Evolutionary conservation across 148 eudicot genomes (phyloP).

Genomic region (Cornus kousa): DNA sequence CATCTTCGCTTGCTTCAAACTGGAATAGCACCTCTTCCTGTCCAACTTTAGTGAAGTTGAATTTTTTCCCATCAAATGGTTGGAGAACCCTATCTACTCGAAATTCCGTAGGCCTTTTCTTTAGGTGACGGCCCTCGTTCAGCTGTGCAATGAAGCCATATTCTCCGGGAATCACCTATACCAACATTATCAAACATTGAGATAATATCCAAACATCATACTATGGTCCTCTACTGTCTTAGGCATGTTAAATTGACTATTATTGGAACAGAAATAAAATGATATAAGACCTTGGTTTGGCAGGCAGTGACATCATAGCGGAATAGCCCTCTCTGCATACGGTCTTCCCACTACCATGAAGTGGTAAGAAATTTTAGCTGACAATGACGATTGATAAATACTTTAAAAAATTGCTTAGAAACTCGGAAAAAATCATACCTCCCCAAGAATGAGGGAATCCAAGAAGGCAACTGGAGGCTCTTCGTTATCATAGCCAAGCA

Average conservation of each 20-base stretch:
- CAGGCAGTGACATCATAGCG: conserved; percentile 99
- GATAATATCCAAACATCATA: neutral
- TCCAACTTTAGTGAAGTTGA: conserved; percentile 94
- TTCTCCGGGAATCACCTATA: conserved; percentile 72
- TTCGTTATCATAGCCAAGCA: conserved; percentile 31
- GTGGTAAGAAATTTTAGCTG: conserved; percentile 9
- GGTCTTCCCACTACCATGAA: conserved; percentile 86
- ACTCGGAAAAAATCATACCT: conserved; percentile 43
- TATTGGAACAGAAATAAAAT: neutral
- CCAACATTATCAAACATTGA: neutral
- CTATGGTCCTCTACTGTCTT: neutral
- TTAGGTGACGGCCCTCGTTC: conserved; percentile 92
- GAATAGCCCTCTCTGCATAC: conserved; percentile 84
- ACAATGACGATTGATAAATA: neutral
- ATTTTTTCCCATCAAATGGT: conserved; percentile 81
- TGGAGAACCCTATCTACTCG: conserved; percentile 85
- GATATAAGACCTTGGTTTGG: conserved; percentile 71
- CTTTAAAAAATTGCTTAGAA: neutral
- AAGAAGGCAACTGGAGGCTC: conserved; percentile 81
- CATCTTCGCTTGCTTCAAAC: conserved; percentile 78
- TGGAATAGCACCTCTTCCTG: conserved; percentile 92
- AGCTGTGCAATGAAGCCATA: conserved; percentile 91
- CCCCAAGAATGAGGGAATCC: conserved; percentile 87
- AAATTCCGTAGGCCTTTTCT: conserved; percentile 93
- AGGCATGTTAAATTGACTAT: too few relatives aligned